These are phyloP conservation scores for Neoascochyta sp. DNA, from an alignment of 2,329 filamentous ascomycete species.

Conservation along the genomic window DNA sequence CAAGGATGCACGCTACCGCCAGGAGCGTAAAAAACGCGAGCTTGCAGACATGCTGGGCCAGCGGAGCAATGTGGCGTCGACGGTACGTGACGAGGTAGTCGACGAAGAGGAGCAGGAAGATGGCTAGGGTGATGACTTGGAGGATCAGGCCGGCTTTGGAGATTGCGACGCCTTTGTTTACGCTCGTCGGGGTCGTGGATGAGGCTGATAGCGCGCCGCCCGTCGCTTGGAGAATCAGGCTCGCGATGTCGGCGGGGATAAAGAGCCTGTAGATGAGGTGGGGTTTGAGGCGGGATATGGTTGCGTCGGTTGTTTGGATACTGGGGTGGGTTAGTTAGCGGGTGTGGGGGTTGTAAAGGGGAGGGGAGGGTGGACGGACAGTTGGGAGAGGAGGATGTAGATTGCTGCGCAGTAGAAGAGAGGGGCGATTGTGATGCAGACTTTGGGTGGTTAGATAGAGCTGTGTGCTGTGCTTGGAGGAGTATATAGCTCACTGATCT, in stretches of 20 bases:
- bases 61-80: too few relatives aligned
- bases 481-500: background rate
- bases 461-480: too few relatives aligned
- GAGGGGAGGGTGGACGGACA: slow-evolving; percentile 4
- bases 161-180: slow-evolving; percentile 2
- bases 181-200: background rate
- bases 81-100: slow-evolving; percentile 2
- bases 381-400: slow-evolving; percentile 7
- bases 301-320: slow-evolving; percentile 1
- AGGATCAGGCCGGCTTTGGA: slow-evolving; percentile 7
- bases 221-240: slow-evolving; percentile 8
- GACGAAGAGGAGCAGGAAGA: slow-evolving; percentile 1
- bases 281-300: slow-evolving; percentile 5
- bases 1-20: too few relatives aligned
- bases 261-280: slow-evolving; percentile 6
- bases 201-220: slow-evolving; percentile 9
- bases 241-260: slow-evolving; percentile 9
- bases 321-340: too few relatives aligned
- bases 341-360: too few relatives aligned
- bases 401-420: slow-evolving; percentile 13
- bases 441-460: slow-evolving; percentile 1
- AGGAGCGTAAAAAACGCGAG: slow-evolving; percentile 1
- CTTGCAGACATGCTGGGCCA: slow-evolving; percentile 1
- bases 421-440: slow-evolving; percentile 10
- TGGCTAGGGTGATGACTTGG: slow-evolving; percentile 3